These are phyloP conservation scores for Trametes sanguinea DNA, from an alignment of 768 basidiomycete genomes.

Conservation along the genomic window DNA sequence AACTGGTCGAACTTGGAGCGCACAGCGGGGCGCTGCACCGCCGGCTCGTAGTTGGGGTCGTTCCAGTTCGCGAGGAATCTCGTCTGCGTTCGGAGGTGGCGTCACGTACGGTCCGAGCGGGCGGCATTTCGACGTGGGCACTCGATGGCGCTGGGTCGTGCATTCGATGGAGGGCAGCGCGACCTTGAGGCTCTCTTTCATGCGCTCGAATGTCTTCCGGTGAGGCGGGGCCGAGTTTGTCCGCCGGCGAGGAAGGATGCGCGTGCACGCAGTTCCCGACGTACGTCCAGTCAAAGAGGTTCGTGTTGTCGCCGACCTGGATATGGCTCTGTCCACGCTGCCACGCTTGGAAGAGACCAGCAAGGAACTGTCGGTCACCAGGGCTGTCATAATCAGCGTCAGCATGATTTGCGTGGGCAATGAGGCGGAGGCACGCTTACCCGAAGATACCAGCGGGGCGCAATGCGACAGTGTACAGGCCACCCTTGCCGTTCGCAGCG, in stretches of 20 bases:
- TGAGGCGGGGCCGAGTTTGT: slow-evolving; percentile 67
- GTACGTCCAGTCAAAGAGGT: slow-evolving; percentile 95
- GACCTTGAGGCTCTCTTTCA: slow-evolving; percentile 43
- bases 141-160: slow-evolving; percentile 62
- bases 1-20: slow-evolving; percentile 83
- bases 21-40: slow-evolving; percentile 53
- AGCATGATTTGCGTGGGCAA: background rate
- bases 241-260: slow-evolving; percentile 91
- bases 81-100: slow-evolving; percentile 57
- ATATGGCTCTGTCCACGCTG: slow-evolving; percentile 83
- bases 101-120: slow-evolving; percentile 82
- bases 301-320: slow-evolving; percentile 92
- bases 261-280: slow-evolving; percentile 94
- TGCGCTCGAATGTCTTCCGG: slow-evolving; percentile 40
- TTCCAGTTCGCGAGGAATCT: slow-evolving; percentile 64
- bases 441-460: slow-evolving; percentile 96
- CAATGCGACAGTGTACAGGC: slow-evolving; percentile 85
- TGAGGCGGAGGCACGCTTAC: slow-evolving; percentile 43
- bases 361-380: slow-evolving; percentile 86
- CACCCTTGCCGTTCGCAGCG: slow-evolving; percentile 81
- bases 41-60: slow-evolving; percentile 43
- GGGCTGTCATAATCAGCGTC: slow-evolving; percentile 51
- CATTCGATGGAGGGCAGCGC: slow-evolving; percentile 63
- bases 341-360: slow-evolving; percentile 78
- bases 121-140: slow-evolving; percentile 79